These are phyloP conservation scores for Penicillium paxilli DNA, from an alignment of 495 filamentous ascomycete genomes.

Conservation along the genomic window DNA sequence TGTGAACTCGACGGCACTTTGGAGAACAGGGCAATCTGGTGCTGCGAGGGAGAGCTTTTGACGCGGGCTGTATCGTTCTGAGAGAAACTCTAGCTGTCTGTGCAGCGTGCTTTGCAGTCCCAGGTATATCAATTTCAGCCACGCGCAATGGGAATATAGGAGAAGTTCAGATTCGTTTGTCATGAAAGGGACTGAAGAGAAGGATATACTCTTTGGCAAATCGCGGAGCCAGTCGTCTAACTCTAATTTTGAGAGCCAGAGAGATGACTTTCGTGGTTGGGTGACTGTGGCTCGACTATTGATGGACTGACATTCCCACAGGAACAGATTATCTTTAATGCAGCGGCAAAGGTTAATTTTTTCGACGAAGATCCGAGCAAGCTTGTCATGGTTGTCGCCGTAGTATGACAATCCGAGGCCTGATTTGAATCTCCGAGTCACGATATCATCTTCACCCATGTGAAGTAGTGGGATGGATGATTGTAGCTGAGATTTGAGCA, in stretches of 20 bases:
- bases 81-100: conserved; percentile 10
- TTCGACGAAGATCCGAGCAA: conserved; percentile 9
- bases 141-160: conserved; percentile 9
- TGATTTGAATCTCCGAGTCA: neutral
- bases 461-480: neutral
- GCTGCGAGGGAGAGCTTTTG: conserved; percentile 2
- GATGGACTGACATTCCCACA: conserved; percentile 1
- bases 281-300: neutral
- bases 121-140: conserved; percentile 8
- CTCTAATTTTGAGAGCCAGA: conserved; percentile 8
- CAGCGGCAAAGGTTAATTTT: conserved; percentile 14
- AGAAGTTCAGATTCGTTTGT: conserved; percentile 1
- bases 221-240: conserved; percentile 9
- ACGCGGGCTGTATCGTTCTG: conserved; percentile 2
- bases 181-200: conserved; percentile 1
- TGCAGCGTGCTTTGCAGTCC: conserved; percentile 8
- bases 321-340: conserved; percentile 9
- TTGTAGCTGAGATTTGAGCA: conserved; percentile 16
- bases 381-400: neutral
- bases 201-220: conserved; percentile 1
- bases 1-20: conserved; percentile 5
- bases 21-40: neutral
- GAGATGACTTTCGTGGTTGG: neutral
- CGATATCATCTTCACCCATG: neutral
- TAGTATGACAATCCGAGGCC: neutral